Conservation (phyloP, 208 protist genomes). For the Leishmania lainsoni region DNA sequence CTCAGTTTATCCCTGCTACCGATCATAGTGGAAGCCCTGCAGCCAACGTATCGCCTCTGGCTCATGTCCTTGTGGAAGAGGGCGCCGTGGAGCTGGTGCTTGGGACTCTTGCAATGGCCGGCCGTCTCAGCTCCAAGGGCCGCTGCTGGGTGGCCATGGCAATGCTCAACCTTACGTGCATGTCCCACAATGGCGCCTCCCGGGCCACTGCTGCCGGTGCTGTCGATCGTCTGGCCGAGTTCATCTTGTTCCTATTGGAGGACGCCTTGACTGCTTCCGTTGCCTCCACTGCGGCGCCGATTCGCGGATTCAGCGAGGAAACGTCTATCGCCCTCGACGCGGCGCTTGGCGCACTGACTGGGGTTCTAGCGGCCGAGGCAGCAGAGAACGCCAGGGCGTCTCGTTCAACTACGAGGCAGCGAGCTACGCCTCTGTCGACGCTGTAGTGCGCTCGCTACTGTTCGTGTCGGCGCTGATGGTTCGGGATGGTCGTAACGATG, state of each 20-base stretch:
- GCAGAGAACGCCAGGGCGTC: conserved; percentile 58
- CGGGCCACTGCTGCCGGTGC: conserved; percentile 43
- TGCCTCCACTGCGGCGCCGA: not conserved
- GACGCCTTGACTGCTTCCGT: not conserved
- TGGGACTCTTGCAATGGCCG: conserved; percentile 50
- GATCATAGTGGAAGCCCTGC: not conserved
- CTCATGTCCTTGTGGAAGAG: conserved; percentile 60
- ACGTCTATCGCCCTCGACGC: conserved; percentile 54
- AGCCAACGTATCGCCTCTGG: conserved; percentile 11
- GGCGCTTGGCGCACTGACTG: conserved; percentile 52
- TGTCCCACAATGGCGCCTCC: conserved; percentile 49
- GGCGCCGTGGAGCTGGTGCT: conserved; percentile 69
- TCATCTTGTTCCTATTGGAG: conserved; percentile 42
- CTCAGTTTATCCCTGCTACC: not conserved
- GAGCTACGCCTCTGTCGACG: conserved; percentile 54
- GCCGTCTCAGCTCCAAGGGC: conserved; percentile 48
- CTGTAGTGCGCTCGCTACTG: conserved; percentile 46
- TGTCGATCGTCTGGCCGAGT: conserved; percentile 52
- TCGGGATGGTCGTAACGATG: conserved; percentile 50
- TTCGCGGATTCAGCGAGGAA: conserved; percentile 28
- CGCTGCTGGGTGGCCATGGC: conserved; percentile 64
- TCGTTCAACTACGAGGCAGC: conserved; percentile 62
- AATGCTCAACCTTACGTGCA: conserved; percentile 68
- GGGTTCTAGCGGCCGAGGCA: conserved; percentile 54
- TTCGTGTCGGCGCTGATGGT: conserved; percentile 44